Evolutionary conservation across 2,329 filamentous ascomycete genomes (phyloP), one percentile per base, ranked within the genome.

Genomic region (Didymella arachidicola): DNA sequence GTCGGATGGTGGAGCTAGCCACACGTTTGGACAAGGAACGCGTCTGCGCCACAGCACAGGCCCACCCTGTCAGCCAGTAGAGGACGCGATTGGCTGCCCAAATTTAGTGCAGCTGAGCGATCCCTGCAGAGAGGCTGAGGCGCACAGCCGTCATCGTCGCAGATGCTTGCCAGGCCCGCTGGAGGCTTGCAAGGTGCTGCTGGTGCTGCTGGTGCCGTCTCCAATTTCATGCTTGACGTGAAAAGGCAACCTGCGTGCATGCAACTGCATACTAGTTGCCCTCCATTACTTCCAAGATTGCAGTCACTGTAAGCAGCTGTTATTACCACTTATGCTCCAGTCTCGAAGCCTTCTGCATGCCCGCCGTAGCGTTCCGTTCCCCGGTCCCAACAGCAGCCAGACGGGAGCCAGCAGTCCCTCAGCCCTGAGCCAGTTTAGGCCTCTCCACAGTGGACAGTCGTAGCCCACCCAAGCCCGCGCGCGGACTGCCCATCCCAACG

Each of bases 121-220:
- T 26, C 22, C n/a, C 47, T 42, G 42, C 16, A 22, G 19, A 44
- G 55, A 53, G 55, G 55, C 55, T 58, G 36, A 58, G 55, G 49
- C 47, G 49, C 52, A 49, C 55, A 44, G 44, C 49, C 19, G 42
- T 50, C 39, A 12, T 10, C 16, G 19, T 42, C 26, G 44, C n/a
- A 16, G 45, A 34, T 46, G 29, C 29, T 34, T 46, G 29, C 29
- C 27, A 46, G 27, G 29, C 27, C 10, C 12, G 32, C 32, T 34
- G 12, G 27, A n/a, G 32, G 32, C 12, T n/a, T 46, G 27, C 48
- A 4, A 26, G 45, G 30, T n/a, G 47, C 36, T 39, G 36, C 36
- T 39, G 36, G 18, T 42, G 47, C 36, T 42, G 36, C 36, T 39
- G 36, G 18, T 42, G 47, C 36, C 32, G 36, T 11, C 36, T 53